Conservation (phyloP, 139 green algal genomes). For the Coelastrella sp. region DNA sequence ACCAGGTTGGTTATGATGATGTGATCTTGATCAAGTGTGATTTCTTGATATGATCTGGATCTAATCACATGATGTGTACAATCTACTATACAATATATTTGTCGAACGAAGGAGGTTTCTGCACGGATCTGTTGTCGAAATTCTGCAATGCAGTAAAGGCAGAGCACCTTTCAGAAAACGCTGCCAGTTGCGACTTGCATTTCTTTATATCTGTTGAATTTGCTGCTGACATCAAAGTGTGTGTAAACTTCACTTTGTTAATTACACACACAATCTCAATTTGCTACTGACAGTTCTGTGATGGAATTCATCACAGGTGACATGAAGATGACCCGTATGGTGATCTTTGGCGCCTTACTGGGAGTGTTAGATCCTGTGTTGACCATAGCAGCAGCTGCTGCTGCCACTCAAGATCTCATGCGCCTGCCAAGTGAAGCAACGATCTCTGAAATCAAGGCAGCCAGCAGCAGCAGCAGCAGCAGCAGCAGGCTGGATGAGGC, state of each 20-base stretch:
- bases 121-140: no score
- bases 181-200: no score
- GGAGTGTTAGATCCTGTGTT: conserved; percentile 26
- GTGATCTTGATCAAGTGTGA: not conserved
- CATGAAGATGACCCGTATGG: conserved; percentile 8
- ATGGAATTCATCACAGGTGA: no score
- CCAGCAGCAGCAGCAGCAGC: not conserved
- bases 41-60: not conserved
- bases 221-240: no score
- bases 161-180: no score
- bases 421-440: conserved; percentile 10
- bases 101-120: no score
- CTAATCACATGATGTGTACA: not conserved
- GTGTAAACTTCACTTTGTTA: no score
- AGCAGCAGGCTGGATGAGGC: not conserved
- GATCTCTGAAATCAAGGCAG: not conserved
- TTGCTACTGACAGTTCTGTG: no score
- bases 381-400: conserved; percentile 34
- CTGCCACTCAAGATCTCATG: not conserved
- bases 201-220: no score
- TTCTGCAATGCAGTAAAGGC: no score
- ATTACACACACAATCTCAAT: no score
- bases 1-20: not conserved
- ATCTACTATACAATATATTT: not conserved
- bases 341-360: conserved; percentile 36